Base-by-base conservation (phyloP, 352 stramenopile genomes). In the Pythium aquatile region DNA sequence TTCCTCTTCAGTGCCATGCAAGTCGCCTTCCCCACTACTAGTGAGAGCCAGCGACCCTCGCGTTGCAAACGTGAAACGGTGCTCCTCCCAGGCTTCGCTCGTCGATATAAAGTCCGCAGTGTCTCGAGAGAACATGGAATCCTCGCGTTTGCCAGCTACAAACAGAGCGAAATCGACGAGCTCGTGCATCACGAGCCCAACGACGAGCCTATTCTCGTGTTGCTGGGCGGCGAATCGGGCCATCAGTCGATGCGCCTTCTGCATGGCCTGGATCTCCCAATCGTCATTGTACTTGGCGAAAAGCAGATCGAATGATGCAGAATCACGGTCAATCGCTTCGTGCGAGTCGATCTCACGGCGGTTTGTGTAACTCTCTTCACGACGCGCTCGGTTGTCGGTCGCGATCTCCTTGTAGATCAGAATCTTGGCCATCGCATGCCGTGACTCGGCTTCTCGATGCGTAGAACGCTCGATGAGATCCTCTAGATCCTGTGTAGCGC, bases 391-490 rank as follows among this genome's bases (percentile, higher is more conserved):
- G 46, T 94, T 94, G 65, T 88, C 82, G 0, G 61, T 64, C 39
- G 74, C 76, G 55, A 94, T 73, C 26, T 87, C 72, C 52, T 90
- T 91, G 78, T 88, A 94, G 10, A 76, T 49, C 7, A 88, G 37
- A 30, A 93, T 79, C 35, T 78, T 74, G n/a, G 67, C 63, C 46
- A 86, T 78, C 46, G 78, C 72, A 5, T 68, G 53, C 4, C 66
- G 62, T 1, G 83, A 54, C 0, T 76, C 73, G 11, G 68, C 67
- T 26, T 94, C 85, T 5, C 63, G 73, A 20, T 77, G 77, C 2
- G 83, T 91, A 42, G 65, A 58, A 20, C 78, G 76, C n/a, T 79
- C 53, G 11, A 88, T 69, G 4, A 84, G 55, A 11, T 66, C 46
- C 39, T 90, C 74, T 13, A 93, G 61, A 20, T 30, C 39, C 9